Conservation (phyloP, 352 stramenopile genomes). For the Achlya hypogyna region DNA sequence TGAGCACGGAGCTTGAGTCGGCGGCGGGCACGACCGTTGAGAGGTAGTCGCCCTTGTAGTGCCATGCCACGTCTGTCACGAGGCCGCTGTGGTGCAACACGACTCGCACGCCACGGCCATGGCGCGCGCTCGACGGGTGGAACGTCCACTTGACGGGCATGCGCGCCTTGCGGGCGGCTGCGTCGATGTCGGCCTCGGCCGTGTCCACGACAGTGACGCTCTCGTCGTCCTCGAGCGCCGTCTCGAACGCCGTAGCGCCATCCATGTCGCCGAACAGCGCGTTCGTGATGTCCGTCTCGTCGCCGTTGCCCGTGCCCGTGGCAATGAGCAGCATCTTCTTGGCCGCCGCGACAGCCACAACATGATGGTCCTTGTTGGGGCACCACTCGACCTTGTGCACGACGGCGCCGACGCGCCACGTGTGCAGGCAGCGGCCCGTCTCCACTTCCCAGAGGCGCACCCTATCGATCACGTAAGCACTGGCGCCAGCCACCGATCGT, state of each 20-base stretch:
- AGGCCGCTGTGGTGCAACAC: conserved; percentile 84
- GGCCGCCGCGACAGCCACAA: conserved; percentile 88
- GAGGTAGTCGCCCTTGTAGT: conserved; percentile 99
- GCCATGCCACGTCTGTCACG: conserved; percentile 93
- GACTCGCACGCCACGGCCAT: conserved; percentile 71
- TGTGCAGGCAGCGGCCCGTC: conserved; percentile 87
- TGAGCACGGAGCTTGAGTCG: conserved; percentile 87
- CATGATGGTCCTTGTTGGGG: conserved; percentile 92
- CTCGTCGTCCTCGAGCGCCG: conserved; percentile 26
- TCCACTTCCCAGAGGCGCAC: conserved; percentile 97
- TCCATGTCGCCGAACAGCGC: conserved; percentile 84
- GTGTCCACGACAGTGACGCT: conserved; percentile 41
- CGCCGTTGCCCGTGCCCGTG: conserved; percentile 88
- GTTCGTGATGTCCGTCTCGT: conserved; percentile 93
- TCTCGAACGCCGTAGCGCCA: conserved; percentile 37
- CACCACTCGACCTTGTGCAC: conserved; percentile 95
- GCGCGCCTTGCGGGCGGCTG: conserved; percentile 75
- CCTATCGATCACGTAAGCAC: too few relatives aligned
- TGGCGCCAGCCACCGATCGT: too few relatives aligned
- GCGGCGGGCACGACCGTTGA: conserved; percentile 89
- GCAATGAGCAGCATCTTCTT: conserved; percentile 90
- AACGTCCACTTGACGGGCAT: conserved; percentile 88
- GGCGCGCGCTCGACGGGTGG: conserved; percentile 74
- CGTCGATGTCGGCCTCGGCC: conserved; percentile 69
- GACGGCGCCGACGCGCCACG: conserved; percentile 85